A percentile compares a stretch with the other conserved stretches of the same genome.
These are phyloP conservation scores for Babjeviella inositovora DNA, from an alignment of 805 yeast species.

Conservation along the genomic window DNA sequence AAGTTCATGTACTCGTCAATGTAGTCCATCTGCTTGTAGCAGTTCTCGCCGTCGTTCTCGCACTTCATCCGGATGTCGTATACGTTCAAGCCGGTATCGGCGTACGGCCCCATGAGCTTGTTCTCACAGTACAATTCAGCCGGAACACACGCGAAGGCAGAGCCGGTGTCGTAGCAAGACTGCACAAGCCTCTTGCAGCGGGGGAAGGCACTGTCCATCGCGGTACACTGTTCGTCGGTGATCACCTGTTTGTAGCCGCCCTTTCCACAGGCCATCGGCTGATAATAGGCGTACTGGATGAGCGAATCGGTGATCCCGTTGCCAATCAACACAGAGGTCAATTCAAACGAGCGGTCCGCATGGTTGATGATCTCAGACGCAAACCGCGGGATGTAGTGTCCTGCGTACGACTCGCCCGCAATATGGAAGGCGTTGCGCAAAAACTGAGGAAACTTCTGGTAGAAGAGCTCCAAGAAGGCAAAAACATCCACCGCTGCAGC, in stretches of 20 bases:
- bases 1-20: slow-evolving; percentile 36
- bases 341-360: slow-evolving; percentile 20
- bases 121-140: slow-evolving; percentile 15
- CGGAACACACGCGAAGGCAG: slow-evolving; percentile 21
- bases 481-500: slow-evolving; percentile 84
- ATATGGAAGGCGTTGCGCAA: slow-evolving; percentile 46
- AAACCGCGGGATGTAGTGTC: slow-evolving; percentile 66
- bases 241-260: slow-evolving; percentile 23
- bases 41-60: slow-evolving; percentile 26
- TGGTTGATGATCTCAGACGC: slow-evolving; percentile 39
- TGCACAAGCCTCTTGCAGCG: slow-evolving; percentile 14
- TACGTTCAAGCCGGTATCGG: slow-evolving; percentile 39
- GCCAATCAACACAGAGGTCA: slow-evolving; percentile 22
- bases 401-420: slow-evolving; percentile 78
- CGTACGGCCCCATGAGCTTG: slow-evolving; percentile 12
- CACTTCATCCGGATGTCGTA: slow-evolving; percentile 47
- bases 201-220: slow-evolving; percentile 15
- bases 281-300: slow-evolving; percentile 19
- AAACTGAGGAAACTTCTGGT: slow-evolving; percentile 68
- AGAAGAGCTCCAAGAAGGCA: slow-evolving; percentile 71
- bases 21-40: slow-evolving; percentile 33
- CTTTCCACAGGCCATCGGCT: slow-evolving; percentile 28
- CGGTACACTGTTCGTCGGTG: slow-evolving; percentile 12
- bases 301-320: slow-evolving; percentile 26
- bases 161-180: slow-evolving; percentile 14